Percentiles rank a stretch among this genome's conserved stretches.
Evolutionary conservation across 2,329 filamentous ascomycete genomes (phyloP).

Genomic region (Rutstroemia sydowiana): DNA sequence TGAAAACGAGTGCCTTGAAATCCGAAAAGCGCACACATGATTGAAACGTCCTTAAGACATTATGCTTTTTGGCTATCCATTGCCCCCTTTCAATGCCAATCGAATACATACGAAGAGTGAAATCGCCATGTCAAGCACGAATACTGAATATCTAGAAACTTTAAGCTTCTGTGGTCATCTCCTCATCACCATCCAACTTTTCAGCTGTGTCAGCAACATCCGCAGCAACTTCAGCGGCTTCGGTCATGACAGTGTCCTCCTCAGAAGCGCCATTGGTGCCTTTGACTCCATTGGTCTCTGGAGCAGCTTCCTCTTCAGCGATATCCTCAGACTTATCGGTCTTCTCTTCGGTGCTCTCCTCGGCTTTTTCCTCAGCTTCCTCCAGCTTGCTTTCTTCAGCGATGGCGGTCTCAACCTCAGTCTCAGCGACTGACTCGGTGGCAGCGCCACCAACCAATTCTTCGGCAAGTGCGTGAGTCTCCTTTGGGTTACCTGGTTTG

Average conservation of each 20-base stretch:
- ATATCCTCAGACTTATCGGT: neutral
- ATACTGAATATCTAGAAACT: neutral
- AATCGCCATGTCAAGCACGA: neutral
- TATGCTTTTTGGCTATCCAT: neutral
- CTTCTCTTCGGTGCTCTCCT: neutral
- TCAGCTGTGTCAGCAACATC: constrained; percentile 40
- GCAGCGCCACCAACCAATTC: constrained; percentile 49
- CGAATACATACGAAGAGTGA: neutral
- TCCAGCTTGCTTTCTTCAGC: neutral
- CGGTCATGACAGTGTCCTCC: constrained; percentile 22
- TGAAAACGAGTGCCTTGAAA: neutral
- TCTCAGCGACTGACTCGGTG: constrained; percentile 13
- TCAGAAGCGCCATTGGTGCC: constrained; percentile 18
- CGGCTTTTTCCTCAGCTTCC: neutral
- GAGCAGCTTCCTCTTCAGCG: neutral
- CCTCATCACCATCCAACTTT: constrained; percentile 25
- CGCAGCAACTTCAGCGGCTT: constrained; percentile 24
- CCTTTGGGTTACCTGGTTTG: constrained; percentile 68
- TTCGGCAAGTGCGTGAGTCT: constrained; percentile 70
- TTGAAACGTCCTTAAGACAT: neutral
- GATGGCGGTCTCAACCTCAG: neutral
- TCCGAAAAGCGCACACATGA: neutral
- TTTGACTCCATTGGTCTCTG: constrained; percentile 2
- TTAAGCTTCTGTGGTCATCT: constrained; percentile 11
- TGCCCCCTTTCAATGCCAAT: neutral